Evolutionary conservation across 2,329 filamentous ascomycete species (phyloP).

Genomic region (Xylaria sp.): DNA sequence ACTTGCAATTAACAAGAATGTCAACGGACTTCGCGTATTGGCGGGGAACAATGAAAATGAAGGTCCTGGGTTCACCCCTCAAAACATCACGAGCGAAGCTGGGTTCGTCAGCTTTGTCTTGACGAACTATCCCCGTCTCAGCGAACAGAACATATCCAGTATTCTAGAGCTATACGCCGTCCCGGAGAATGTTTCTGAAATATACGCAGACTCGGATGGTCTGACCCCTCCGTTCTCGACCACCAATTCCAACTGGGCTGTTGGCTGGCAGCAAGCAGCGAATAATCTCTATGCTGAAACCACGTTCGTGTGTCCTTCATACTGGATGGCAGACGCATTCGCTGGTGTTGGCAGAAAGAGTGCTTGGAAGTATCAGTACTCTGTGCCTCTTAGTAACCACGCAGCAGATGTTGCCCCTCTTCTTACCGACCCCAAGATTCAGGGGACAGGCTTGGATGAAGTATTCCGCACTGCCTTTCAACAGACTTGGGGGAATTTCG

Average conservation of each 20-base stretch:
- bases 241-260: slow-evolving; percentile 59
- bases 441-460: slow-evolving; percentile 38
- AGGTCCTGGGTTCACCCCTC: slow-evolving; percentile 51
- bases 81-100: slow-evolving; percentile 48
- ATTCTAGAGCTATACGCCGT: slow-evolving; percentile 49
- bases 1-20: slow-evolving; percentile 41
- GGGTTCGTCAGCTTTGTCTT: slow-evolving; percentile 49
- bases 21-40: slow-evolving; percentile 51
- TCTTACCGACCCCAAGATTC: slow-evolving; percentile 44
- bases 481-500: slow-evolving; percentile 59
- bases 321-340: slow-evolving; percentile 65
- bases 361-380: slow-evolving; percentile 62
- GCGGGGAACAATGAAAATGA: slow-evolving; percentile 53
- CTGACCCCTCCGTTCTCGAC: slow-evolving; percentile 57
- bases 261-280: slow-evolving; percentile 65
- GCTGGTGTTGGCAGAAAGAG: slow-evolving; percentile 40
- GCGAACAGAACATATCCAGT: slow-evolving; percentile 45
- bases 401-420: slow-evolving; percentile 53
- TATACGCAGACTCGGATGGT: slow-evolving; percentile 53
- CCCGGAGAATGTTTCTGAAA: slow-evolving; percentile 39
- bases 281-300: slow-evolving; percentile 65
- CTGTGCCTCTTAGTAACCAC: slow-evolving; percentile 54
- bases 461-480: slow-evolving; percentile 52
- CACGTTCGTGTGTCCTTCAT: slow-evolving; percentile 65
- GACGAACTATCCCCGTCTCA: slow-evolving; percentile 50